Conservation (phyloP, 1,284 basidiomycete genomes). For the Malassezia slooffiae region DNA sequence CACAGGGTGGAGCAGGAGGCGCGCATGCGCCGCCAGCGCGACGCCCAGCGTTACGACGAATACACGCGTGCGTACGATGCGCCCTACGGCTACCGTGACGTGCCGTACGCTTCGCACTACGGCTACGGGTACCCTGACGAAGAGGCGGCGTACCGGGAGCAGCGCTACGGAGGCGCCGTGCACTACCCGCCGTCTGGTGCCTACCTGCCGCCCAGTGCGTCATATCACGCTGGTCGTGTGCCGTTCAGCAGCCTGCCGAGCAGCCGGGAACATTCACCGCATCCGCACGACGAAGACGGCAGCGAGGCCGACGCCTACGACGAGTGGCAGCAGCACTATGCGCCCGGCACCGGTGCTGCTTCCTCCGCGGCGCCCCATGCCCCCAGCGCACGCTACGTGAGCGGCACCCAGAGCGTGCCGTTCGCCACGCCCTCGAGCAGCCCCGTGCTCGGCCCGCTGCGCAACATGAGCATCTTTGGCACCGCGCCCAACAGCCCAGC, state of each 20-base stretch:
- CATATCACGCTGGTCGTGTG: neutral
- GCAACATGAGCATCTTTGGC: slow-evolving; percentile 41
- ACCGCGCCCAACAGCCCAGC: slow-evolving; percentile 41
- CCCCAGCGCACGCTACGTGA: neutral
- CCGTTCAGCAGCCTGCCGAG: slow-evolving; percentile 34
- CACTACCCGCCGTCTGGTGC: neutral
- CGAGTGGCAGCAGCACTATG: slow-evolving; percentile 20
- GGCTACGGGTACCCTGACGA: slow-evolving; percentile 4
- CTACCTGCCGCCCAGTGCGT: slow-evolving; percentile 4
- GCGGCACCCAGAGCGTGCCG: neutral
- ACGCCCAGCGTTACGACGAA: neutral
- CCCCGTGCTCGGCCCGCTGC: slow-evolving; percentile 41
- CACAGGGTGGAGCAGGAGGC: slow-evolving; percentile 31
- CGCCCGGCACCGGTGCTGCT: neutral
- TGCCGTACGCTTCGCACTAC: neutral
- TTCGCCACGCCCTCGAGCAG: slow-evolving; percentile 41
- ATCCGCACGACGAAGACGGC: slow-evolving; percentile 22
- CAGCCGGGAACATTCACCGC: slow-evolving; percentile 37
- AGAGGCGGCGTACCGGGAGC: too few relatives aligned
- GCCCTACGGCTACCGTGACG: slow-evolving; percentile 2
- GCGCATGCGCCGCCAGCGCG: slow-evolving; percentile 1
- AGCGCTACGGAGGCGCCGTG: slow-evolving; percentile 9
- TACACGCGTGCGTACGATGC: slow-evolving; percentile 2
- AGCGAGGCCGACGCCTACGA: slow-evolving; percentile 35
- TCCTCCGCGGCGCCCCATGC: slow-evolving; percentile 1